Evolutionary conservation across 2,329 filamentous ascomycete genomes (phyloP), one percentile per base, ranked within the genome.

Genomic region (Lachnum nothofagi): DNA sequence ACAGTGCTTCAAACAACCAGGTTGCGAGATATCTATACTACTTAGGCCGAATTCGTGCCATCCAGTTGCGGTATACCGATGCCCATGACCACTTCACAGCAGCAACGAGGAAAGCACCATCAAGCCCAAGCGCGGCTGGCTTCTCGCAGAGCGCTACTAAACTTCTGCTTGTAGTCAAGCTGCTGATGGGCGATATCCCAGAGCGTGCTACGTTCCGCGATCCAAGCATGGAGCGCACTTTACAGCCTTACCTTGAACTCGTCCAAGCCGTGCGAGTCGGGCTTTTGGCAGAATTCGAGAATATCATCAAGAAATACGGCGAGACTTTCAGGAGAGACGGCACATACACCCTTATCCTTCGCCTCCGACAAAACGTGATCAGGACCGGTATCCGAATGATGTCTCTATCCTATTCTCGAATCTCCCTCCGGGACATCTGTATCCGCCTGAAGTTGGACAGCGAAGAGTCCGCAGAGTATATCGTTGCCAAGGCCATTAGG

Each of bases 351-450:
- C 78, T 98, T 49, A 94, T 97, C 62, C 79, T 97, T 55, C 91
- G 93, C 55, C 78, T 98, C 54, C 85, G 93, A 61, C 93, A 98
- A 71, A 98, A 98, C 66, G 93, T 98, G 65, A 97, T 98, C 81
- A 95, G 95, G 77, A 98, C 93, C 3, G 93, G 93, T 58, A 95
- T 98, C 56, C 89, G 93, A 60, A 96, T 97, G 90, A 95, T 98
- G 82, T 97, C 91, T 34, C 77, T 98, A 56, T 95, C 91, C 17
- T 98, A 98, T 75, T 95, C 91, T 52, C 88, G 91, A 55, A 98
- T 98, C 64, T 96, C 91, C 1, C 79, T 98, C 48, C 86, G 93
- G 50, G 93, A 98, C 66, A 98, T 98, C 60, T 98, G 93, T 73
- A 90, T 97, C 51, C 88, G 93, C 41, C 78, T 98, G 43, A 90